phyloP scores from a whole-genome alignment of 2,329 filamentous ascomycete genomes.

The Pseudogymnoascus sp. region DNA sequence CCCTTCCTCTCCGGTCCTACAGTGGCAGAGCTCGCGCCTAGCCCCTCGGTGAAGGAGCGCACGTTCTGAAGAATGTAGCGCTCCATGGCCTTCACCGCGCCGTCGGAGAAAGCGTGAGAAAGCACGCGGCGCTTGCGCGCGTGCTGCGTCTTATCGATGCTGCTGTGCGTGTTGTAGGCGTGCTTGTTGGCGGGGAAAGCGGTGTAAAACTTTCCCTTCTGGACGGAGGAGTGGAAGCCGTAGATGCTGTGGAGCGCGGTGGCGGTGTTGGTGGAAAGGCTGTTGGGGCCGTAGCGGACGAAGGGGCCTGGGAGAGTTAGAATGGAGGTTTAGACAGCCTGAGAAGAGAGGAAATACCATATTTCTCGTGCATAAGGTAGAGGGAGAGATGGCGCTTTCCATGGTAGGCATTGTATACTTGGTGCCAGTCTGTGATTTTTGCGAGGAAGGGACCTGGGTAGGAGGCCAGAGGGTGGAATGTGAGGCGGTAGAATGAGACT shows the following conservation, averaged over 20 bases:
- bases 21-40: constrained; percentile 31
- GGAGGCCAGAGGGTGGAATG: constrained; percentile 55
- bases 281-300: constrained; percentile 73
- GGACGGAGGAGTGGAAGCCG: constrained; percentile 52
- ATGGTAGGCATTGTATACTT: constrained; percentile 65
- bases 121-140: constrained; percentile 56
- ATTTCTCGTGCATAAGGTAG: constrained; percentile 59
- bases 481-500: constrained; percentile 43
- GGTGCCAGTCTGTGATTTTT: constrained; percentile 54
- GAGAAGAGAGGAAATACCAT: constrained; percentile 41
- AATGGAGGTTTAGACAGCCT: neutral
- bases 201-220: constrained; percentile 65
- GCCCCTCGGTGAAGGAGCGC: constrained; percentile 52
- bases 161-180: constrained; percentile 64
- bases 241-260: constrained; percentile 59
- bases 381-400: constrained; percentile 68
- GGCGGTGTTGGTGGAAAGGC: constrained; percentile 66
- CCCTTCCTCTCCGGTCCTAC: constrained; percentile 31
- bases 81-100: constrained; percentile 25
- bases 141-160: constrained; percentile 58
- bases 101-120: constrained; percentile 53
- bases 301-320: constrained; percentile 39
- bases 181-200: constrained; percentile 58
- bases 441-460: constrained; percentile 57
- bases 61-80: constrained; percentile 24